These are phyloP conservation scores for Tetrahymena malaccensis DNA, from an alignment of 73 alveolate species.

Conservation along the genomic window DNA sequence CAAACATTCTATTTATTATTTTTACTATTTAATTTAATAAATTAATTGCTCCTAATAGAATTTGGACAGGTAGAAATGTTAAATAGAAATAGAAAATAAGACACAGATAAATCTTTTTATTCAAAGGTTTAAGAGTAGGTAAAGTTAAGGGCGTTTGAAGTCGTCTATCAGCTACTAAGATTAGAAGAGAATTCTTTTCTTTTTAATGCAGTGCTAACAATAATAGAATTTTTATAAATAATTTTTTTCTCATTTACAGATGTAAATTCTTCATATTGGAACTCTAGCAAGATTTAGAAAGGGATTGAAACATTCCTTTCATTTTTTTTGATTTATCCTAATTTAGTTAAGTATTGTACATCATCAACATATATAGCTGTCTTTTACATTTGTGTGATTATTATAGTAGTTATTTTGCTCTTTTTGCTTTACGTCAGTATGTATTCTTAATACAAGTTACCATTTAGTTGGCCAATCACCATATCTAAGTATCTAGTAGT, in stretches of 20 bases:
- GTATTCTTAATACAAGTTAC: background rate
- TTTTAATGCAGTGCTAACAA: background rate
- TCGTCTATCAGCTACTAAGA: background rate
- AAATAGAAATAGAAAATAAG: background rate
- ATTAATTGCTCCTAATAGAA: background rate
- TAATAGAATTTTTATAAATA: background rate
- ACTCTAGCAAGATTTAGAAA: background rate
- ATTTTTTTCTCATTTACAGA: background rate
- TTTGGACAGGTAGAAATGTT: background rate
- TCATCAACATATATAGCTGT: background rate
- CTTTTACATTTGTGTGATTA: background rate
- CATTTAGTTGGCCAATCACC: background rate
- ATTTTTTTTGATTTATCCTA: background rate
- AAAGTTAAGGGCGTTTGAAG: background rate
- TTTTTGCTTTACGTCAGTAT: background rate
- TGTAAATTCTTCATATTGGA: background rate
- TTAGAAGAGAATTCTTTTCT: background rate
- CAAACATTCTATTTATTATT: background rate
- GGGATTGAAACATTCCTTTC: background rate
- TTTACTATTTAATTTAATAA: background rate
- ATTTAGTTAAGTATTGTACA: background rate
- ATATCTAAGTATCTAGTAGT: background rate
- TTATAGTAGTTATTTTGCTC: background rate
- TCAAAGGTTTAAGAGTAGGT: background rate
- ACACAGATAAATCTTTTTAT: background rate